Conservation (phyloP, 2,329 filamentous ascomycete species). For the Aspergillus sp. region DNA sequence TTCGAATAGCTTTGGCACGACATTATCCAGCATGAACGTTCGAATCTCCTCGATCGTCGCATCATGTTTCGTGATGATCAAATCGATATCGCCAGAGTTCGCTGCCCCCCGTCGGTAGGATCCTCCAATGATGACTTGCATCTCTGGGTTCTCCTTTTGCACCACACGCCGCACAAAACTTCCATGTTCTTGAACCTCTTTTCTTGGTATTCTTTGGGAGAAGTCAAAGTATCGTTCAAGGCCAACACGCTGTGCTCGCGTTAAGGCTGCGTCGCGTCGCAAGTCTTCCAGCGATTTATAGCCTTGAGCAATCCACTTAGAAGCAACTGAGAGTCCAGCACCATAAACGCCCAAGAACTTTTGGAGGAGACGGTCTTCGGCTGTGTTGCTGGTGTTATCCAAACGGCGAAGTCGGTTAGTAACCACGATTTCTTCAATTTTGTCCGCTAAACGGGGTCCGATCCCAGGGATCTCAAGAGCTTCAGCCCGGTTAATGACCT, state of each 20-base stretch:
- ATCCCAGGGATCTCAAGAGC: constrained; percentile 68
- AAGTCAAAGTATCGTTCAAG: constrained; percentile 80
- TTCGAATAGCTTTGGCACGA: constrained; percentile 63
- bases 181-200: constrained; percentile 71
- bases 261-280: constrained; percentile 60
- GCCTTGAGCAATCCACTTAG: constrained; percentile 74
- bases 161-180: constrained; percentile 62
- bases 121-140: constrained; percentile 74
- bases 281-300: constrained; percentile 74
- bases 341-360: constrained; percentile 78
- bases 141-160: constrained; percentile 57
- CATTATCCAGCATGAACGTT: constrained; percentile 59
- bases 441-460: constrained; percentile 70
- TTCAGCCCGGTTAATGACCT: constrained; percentile 68
- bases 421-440: constrained; percentile 84
- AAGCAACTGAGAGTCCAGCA: constrained; percentile 68
- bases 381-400: constrained; percentile 67
- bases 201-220: constrained; percentile 71
- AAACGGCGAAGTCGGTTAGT: constrained; percentile 72
- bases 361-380: constrained; percentile 63
- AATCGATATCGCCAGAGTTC: constrained; percentile 78
- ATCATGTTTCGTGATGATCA: constrained; percentile 71
- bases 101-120: constrained; percentile 79
- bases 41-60: constrained; percentile 60
- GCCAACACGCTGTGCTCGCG: constrained; percentile 69